phyloP scores from a whole-genome alignment of 352 stramenopile genomes.

The Pythium aristosporum region DNA sequence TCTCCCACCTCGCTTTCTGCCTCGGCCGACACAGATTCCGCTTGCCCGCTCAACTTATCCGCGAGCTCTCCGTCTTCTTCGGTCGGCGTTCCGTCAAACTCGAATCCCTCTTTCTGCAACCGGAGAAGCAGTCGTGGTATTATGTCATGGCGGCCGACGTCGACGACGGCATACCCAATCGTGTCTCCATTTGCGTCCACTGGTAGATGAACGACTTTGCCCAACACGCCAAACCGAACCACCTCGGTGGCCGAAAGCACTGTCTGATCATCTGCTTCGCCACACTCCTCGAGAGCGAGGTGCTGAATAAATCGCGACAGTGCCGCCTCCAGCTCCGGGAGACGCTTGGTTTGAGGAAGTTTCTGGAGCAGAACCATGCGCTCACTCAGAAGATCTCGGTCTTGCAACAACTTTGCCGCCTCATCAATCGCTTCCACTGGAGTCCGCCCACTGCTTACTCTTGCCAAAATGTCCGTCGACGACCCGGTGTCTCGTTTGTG shows the following conservation, averaged over 20 bases:
- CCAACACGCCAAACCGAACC: slow-evolving; percentile 61
- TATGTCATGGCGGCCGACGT: slow-evolving; percentile 68
- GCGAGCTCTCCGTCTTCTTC: slow-evolving; percentile 42
- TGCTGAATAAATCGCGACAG: slow-evolving; percentile 65
- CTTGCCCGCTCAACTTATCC: slow-evolving; percentile 33
- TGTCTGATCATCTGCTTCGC: slow-evolving; percentile 75
- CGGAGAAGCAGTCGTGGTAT: slow-evolving; percentile 46
- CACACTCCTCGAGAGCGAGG: slow-evolving; percentile 68
- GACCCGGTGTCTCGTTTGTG: slow-evolving; percentile 38
- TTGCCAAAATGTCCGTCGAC: slow-evolving; percentile 40
- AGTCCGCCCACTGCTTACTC: slow-evolving; percentile 54
- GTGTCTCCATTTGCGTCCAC: slow-evolving; percentile 47
- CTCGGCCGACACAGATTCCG: background rate
- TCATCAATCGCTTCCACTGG: slow-evolving; percentile 57
- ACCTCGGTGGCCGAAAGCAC: slow-evolving; percentile 66
- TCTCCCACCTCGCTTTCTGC: slow-evolving; percentile 19
- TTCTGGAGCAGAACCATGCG: slow-evolving; percentile 68
- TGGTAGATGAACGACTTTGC: slow-evolving; percentile 57
- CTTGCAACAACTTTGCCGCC: slow-evolving; percentile 31
- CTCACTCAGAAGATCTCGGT: slow-evolving; percentile 42
- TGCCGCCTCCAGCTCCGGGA: slow-evolving; percentile 35
- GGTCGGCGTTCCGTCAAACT: slow-evolving; percentile 57
- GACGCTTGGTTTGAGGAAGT: slow-evolving; percentile 52
- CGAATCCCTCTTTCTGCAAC: slow-evolving; percentile 47
- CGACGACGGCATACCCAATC: slow-evolving; percentile 59